Evolutionary conservation across 75 land plant species (phyloP), one percentile per base, ranked within the genome.

Genomic region (Selaginella tamariscina): DNA sequence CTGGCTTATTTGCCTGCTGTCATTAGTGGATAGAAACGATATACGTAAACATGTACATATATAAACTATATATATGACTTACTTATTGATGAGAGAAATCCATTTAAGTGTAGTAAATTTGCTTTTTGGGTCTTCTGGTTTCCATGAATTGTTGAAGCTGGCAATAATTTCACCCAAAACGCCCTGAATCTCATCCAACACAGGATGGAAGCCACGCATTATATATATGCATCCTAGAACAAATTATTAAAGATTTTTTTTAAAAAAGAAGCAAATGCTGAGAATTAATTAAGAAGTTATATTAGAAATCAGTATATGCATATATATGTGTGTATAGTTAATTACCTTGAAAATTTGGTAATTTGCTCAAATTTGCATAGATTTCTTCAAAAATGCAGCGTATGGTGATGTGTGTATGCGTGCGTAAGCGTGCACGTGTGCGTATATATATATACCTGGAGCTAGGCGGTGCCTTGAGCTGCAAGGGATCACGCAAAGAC

Each of bases 201-300:
- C 83, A 23, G 85, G 87, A 85, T 26, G 98, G 98, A 32, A 94
- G 75, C 98, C 98, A 94, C 0, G 91, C 84, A 79, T 94, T 94
- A 78, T 86, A 89, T 29, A 87, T 71, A 80, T 94, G 96, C 98
- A 89, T 86, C 29, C 11, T n/a, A 8, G 49, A 5, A 5, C 49
- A n/a, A 5, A 8, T 9, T 59, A 59, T 21, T 8, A 5, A n/a
- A n/a, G n/a, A n/a, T n/a, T n/a, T n/a, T n/a, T n/a, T n/a, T n/a
- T n/a, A n/a, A n/a, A n/a, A n/a, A n/a, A n/a, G n/a, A n/a, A n/a
- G n/a, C n/a, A n/a, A n/a, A n/a, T n/a, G n/a, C n/a, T n/a, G n/a
- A n/a, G 49, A 15, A 39, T 39, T 5, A 39, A 39, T 39, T 15
- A 5, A 39, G 49, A 39, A 39, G n/a, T 39, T 15, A 5, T 39